A percentile compares a stretch with the other conserved stretches of the same genome.
Evolutionary conservation across 2,329 filamentous ascomycete species (phyloP).

Genomic region (Cladosporium sp.): DNA sequence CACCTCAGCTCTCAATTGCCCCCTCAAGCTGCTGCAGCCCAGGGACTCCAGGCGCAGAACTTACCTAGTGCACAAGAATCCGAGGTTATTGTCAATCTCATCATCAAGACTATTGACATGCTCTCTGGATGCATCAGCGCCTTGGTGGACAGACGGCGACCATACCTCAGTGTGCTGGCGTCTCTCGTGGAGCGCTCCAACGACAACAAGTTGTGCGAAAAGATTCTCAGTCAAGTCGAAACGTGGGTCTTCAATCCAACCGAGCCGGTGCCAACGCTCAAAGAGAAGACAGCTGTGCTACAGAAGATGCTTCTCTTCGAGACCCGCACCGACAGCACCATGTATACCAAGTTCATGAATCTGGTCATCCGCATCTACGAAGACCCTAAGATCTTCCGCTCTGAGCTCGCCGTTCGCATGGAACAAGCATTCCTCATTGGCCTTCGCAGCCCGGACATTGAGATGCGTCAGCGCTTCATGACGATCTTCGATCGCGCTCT

Average conservation of each 20-base stretch:
- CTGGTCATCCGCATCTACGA: constrained; percentile 98
- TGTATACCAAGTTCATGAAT: constrained; percentile 89
- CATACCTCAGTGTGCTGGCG: constrained; percentile 91
- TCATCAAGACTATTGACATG: constrained; percentile 92
- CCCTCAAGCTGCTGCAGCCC: constrained; percentile 47
- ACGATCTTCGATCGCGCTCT: constrained; percentile 91
- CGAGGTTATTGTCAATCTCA: constrained; percentile 82
- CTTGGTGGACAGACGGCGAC: constrained; percentile 81
- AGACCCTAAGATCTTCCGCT: constrained; percentile 89
- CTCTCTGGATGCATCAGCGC: constrained; percentile 88
- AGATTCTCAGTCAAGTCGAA: constrained; percentile 90
- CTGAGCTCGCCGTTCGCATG: constrained; percentile 92
- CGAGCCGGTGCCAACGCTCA: constrained; percentile 92
- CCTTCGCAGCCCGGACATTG: constrained; percentile 84
- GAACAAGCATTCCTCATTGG: constrained; percentile 98
- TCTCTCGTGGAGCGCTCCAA: constrained; percentile 93
- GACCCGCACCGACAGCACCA: constrained; percentile 70
- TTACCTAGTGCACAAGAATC: constrained; percentile 68
- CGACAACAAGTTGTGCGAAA: constrained; percentile 80
- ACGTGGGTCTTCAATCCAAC: constrained; percentile 93
- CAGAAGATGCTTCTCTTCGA: constrained; percentile 99
- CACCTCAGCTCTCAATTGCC: constrained; percentile 72
- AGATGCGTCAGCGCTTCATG: constrained; percentile 97
- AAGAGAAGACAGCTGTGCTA: constrained; percentile 98
- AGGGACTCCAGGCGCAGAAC: constrained; percentile 38